A percentile compares a stretch with the other conserved stretches of the same genome.
Conservation (phyloP, 192 early-diverging fungal species). For the Paraglomus brasilianum region DNA sequence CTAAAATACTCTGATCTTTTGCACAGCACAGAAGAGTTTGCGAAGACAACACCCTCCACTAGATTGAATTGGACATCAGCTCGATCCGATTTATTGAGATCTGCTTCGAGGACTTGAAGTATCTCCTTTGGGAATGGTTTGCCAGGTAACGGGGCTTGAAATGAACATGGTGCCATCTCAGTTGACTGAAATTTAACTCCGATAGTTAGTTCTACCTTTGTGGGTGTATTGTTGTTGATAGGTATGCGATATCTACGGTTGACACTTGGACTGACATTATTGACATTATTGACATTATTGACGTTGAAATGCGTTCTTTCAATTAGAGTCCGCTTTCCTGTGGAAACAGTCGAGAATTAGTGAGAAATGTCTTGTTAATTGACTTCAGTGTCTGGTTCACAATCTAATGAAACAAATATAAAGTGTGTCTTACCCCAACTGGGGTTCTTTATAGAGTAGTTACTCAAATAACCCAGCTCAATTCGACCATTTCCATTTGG, state of each 20-base stretch:
- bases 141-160: background rate
- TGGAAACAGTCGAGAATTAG: background rate
- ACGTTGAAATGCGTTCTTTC: background rate
- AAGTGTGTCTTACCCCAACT: background rate
- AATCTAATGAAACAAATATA: background rate
- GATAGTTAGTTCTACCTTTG: slow-evolving; percentile 19
- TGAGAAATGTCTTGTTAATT: too few relatives aligned
- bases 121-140: slow-evolving; percentile 13
- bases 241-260: too few relatives aligned
- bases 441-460: background rate
- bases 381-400: too few relatives aligned
- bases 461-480: slow-evolving; percentile 13
- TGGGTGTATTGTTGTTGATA: background rate
- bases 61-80: slow-evolving; percentile 28
- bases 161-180: background rate
- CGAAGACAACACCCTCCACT: background rate
- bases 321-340: background rate
- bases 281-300: too few relatives aligned
- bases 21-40: slow-evolving; percentile 2
- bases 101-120: slow-evolving; percentile 9
- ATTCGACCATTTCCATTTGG: slow-evolving; percentile 2
- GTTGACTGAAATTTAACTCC: slow-evolving; percentile 2
- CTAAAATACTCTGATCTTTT: slow-evolving; percentile 25
- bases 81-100: slow-evolving; percentile 11
- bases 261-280: too few relatives aligned